Conservation (phyloP, 495 filamentous ascomycete genomes). For the Hypoxylon cercidicola region DNA sequence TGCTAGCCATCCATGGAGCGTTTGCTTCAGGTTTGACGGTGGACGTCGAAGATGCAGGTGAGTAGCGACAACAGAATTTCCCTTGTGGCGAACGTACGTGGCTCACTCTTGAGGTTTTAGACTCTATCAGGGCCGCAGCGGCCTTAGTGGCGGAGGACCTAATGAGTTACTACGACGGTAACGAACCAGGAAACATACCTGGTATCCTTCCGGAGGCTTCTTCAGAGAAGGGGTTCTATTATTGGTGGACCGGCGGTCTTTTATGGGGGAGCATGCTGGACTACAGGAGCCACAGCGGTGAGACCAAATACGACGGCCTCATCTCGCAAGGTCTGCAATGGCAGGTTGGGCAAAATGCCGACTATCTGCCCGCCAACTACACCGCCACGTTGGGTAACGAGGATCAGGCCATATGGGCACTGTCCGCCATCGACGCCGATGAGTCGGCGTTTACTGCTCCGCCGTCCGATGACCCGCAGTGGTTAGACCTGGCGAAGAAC, state of each 20-base stretch:
- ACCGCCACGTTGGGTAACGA: slow-evolving; percentile 76
- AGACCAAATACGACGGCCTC: slow-evolving; percentile 70
- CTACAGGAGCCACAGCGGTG: slow-evolving; percentile 76
- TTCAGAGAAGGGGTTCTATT: slow-evolving; percentile 42
- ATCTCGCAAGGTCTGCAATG: slow-evolving; percentile 65
- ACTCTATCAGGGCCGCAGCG: slow-evolving; percentile 65
- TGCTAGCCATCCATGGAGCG: slow-evolving; percentile 35
- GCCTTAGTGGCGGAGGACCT: slow-evolving; percentile 65
- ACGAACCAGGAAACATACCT: slow-evolving; percentile 59
- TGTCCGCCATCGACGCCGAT: slow-evolving; percentile 73
- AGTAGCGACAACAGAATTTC: slow-evolving; percentile 5
- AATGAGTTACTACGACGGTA: slow-evolving; percentile 66
- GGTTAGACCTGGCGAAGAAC: slow-evolving; percentile 74
- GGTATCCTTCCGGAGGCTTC: slow-evolving; percentile 58
- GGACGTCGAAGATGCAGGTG: slow-evolving; percentile 40
- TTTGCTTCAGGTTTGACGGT: slow-evolving; percentile 34
- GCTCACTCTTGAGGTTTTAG: slow-evolving; percentile 43
- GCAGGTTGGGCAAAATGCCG: slow-evolving; percentile 65
- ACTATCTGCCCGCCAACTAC: slow-evolving; percentile 75
- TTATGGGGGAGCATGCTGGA: slow-evolving; percentile 74
- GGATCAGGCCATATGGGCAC: slow-evolving; percentile 77
- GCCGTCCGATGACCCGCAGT: slow-evolving; percentile 62
- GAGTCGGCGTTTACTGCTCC: slow-evolving; percentile 71
- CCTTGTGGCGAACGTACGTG: no score
- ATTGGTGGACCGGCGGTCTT: slow-evolving; percentile 68